Base-by-base conservation (phyloP, 2,329 filamentous ascomycete species). In the Lecanicillium sp. region DNA sequence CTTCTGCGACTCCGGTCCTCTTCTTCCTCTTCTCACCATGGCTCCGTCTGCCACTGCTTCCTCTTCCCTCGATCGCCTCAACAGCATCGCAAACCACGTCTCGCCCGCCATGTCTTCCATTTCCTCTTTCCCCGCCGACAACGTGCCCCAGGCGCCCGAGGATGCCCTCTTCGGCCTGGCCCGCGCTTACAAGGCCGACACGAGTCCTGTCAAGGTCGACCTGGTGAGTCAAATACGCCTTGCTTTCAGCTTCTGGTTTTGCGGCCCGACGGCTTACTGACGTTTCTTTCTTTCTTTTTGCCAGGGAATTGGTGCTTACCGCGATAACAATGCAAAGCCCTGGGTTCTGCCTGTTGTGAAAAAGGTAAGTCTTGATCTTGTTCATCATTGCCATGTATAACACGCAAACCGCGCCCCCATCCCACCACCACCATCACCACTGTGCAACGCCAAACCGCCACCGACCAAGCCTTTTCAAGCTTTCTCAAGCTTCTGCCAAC, bases 311-410 rank as follows among this genome's bases (percentile, higher is more conserved):
- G 93, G 93, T 58, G 93, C 93, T 51, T 98, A 98, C 71, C 80
- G 93, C 65, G 93, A 95, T 63, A 78, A 97, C 71, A 86, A 90
- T 64, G 91, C 90, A 52, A 97, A 97, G 74, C 93, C 93, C 3
- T 98, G 93, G 93, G 83, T 98, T 53, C 72, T 98, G 54, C 91
- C 93, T 17, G 91, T 97, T 2, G 91, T 97, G 53, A 94, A 89
- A 73, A 94, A 95, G 87, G 91, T 95, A 72, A 46, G 57, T 50
- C 48, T 51, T 45, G 42, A 30, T 44, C 23, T 15, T 33, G 24
- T 32, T 32, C 40, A 9, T 33, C 32, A 14, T 29, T 14, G 29
- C 44, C n/a, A n/a, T n/a, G n/a, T n/a, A n/a, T n/a, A n/a, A n/a
- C n/a, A n/a, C n/a, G n/a, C n/a, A n/a, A n/a, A 10, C 6, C 20